Base-by-base conservation (phyloP, 805 yeast species). In the Vanderwaltozyma verrucispora region DNA sequence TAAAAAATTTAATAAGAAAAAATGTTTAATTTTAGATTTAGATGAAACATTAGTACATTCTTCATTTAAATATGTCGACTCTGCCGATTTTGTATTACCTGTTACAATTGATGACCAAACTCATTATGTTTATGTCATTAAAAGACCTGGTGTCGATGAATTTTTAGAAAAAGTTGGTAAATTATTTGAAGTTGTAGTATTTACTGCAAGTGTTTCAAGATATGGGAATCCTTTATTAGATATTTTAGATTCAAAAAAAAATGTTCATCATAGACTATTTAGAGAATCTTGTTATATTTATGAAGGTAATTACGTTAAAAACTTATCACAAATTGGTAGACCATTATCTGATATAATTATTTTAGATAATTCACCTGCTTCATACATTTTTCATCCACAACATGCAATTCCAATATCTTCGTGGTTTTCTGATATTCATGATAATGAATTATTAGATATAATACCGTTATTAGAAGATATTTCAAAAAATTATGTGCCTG, bases 361-460 rank as follows among this genome's bases (percentile, higher is more conserved):
- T 47, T 77, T 92, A 46, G 99, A 92, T 65, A 92, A 92, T 62
- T 88, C 97, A 2, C 97, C 99, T 1, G 95, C 97, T 3, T 85
- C 96, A n/a, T 92, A 92, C 62, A 79, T 89, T 39, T 84, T 92
- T 69, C 97, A 92, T 57, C 99, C 98, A 16, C 94, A 86, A 60
- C 96, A 92, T 64, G 94, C 97, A 8, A 81, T 92, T 21, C 99
- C 99, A 18, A 84, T 92, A 21, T 84, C 95, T 47, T 80, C 92
- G 59, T 92, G 99, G 99, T 92, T 92, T 68, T 84, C 95, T 48
- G 99, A 92, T 63, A 77, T 92, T 21, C 98, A 92, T 60, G 99
- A 92, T 60, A 88, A 88, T 58, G 99, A 92, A 68, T 69, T 92
- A 51, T 62, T 84, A 44, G 99, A 92, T 62, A 75, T 92, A 61